phyloP scores from a whole-genome alignment of 495 filamentous ascomycete species.

The Aspergillus nanangensis region DNA sequence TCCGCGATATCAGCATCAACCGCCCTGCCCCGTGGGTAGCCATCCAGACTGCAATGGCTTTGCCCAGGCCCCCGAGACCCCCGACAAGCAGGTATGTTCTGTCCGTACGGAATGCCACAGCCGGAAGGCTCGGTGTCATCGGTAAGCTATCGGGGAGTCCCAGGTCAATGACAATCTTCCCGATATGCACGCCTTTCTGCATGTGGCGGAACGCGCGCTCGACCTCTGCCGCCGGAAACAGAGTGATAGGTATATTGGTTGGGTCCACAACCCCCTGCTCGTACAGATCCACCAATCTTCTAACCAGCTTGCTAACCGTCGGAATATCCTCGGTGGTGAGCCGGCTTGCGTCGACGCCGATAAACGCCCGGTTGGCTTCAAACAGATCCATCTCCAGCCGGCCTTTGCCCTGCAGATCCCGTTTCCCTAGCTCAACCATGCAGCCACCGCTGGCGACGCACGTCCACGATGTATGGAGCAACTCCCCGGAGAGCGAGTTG shows the following conservation, averaged over 20 bases:
- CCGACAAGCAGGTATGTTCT: constrained; percentile 39
- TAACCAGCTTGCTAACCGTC: background rate
- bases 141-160: constrained; percentile 3
- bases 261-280: constrained; percentile 23
- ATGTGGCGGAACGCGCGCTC: constrained; percentile 44
- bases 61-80: constrained; percentile 54
- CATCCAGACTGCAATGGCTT: constrained; percentile 54
- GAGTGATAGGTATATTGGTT: constrained; percentile 32
- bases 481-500: constrained; percentile 45
- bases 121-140: background rate
- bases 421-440: constrained; percentile 45
- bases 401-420: constrained; percentile 14
- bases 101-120: constrained; percentile 4
- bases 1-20: constrained; percentile 43
- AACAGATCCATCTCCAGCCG: constrained; percentile 31
- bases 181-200: constrained; percentile 37
- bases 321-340: background rate
- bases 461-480: constrained; percentile 45
- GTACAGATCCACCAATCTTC: constrained; percentile 20
- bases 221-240: constrained; percentile 35
- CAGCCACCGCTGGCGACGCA: constrained; percentile 48
- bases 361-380: constrained; percentile 24
- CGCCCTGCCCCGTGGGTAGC: constrained; percentile 49
- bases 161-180: constrained; percentile 25
- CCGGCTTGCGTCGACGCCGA: constrained; percentile 15